Conservation (phyloP, 805 yeast genomes). For the Zygosaccharomyces gambellarensis region DNA sequence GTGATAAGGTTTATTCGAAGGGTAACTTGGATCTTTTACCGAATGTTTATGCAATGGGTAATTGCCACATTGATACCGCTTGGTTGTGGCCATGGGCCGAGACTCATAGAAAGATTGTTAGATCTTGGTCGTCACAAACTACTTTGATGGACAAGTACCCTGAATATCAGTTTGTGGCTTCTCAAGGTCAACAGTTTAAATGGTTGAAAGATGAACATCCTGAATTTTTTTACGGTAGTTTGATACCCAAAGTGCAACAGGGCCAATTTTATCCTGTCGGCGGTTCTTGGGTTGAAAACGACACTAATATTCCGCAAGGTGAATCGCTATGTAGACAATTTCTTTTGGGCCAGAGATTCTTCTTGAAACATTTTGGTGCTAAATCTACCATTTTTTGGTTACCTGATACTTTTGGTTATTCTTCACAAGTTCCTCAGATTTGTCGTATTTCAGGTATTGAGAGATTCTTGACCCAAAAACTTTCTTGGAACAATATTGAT, state of each 20-base stretch:
- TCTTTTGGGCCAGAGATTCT: conserved; percentile 83
- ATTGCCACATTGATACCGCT: conserved; percentile 96
- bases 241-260: conserved; percentile 55
- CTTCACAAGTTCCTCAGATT: conserved; percentile 91
- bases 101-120: conserved; percentile 83
- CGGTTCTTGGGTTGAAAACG: conserved; percentile 98
- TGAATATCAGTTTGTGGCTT: conserved; percentile 89
- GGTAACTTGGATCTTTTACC: conserved; percentile 35
- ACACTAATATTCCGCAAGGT: conserved; percentile 92
- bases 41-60: conserved; percentile 82
- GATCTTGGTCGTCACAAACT: conserved; percentile 94
- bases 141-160: conserved; percentile 82
- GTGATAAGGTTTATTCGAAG: conserved; percentile 56
- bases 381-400: conserved; percentile 83
- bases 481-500: conserved; percentile 95
- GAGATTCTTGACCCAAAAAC: conserved; percentile 84
- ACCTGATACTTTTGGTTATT: conserved; percentile 96
- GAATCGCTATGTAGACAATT: conserved; percentile 88
- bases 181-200: conserved; percentile 92
- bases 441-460: conserved; percentile 83
- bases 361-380: conserved; percentile 70
- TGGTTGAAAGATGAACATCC: conserved; percentile 91
- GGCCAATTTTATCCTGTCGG: conserved; percentile 88
- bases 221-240: conserved; percentile 57
- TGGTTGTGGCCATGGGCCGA: conserved; percentile 99